Percentiles rank a stretch among this genome's conserved stretches.
These are phyloP conservation scores for Penicillium antarcticum DNA, from an alignment of 495 filamentous ascomycete species.

Conservation along the genomic window DNA sequence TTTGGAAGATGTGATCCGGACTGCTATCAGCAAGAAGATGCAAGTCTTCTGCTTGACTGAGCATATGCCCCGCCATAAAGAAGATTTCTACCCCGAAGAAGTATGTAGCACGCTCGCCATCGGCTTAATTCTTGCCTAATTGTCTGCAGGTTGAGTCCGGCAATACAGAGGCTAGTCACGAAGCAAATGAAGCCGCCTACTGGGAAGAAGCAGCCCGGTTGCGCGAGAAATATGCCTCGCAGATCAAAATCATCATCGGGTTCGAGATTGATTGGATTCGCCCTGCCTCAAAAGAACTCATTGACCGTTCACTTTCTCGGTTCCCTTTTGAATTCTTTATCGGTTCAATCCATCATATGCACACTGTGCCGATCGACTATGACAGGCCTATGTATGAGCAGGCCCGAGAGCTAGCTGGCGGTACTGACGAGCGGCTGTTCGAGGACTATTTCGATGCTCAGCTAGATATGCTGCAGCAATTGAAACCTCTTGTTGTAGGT, in stretches of 20 bases:
- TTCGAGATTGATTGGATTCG: slow-evolving; percentile 94
- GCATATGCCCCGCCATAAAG: slow-evolving; percentile 79
- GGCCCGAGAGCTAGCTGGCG: slow-evolving; percentile 55
- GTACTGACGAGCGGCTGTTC: slow-evolving; percentile 69
- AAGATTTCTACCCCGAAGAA: slow-evolving; percentile 93
- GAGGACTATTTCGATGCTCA: slow-evolving; percentile 85
- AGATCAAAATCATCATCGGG: slow-evolving; percentile 81
- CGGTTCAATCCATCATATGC: slow-evolving; percentile 86
- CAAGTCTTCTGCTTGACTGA: slow-evolving; percentile 86
- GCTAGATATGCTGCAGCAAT: slow-evolving; percentile 68
- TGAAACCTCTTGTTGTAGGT: slow-evolving; percentile 78
- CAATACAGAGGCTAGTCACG: slow-evolving; percentile 38
- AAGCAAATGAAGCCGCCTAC: slow-evolving; percentile 64
- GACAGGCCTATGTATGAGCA: slow-evolving; percentile 63
- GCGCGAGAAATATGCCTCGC: slow-evolving; percentile 61
- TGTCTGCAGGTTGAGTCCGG: slow-evolving; percentile 35
- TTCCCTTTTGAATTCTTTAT: slow-evolving; percentile 80
- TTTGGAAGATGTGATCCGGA: slow-evolving; percentile 77
- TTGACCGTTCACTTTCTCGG: slow-evolving; percentile 54
- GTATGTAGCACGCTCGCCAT: slow-evolving; percentile 38
- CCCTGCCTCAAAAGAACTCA: slow-evolving; percentile 54
- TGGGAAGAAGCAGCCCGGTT: slow-evolving; percentile 67
- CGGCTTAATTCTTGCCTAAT: not conserved
- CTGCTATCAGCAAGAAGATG: slow-evolving; percentile 76
- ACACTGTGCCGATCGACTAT: slow-evolving; percentile 85